These are phyloP conservation scores for Kluyveromyces siamensis DNA, from an alignment of 805 yeast species.

Conservation along the genomic window DNA sequence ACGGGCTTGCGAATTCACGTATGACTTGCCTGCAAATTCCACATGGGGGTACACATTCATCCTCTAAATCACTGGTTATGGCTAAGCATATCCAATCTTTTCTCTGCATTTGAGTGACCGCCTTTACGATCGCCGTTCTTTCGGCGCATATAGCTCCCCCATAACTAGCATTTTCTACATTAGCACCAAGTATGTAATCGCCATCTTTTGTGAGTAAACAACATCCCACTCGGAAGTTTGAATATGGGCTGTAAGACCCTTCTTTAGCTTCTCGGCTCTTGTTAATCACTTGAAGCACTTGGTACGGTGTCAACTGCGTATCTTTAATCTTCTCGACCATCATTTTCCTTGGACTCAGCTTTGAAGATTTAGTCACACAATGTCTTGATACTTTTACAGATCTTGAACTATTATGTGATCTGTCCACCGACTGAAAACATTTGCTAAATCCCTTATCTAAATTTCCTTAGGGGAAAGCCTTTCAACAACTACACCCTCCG, in stretches of 20 bases:
- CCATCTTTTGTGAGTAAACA: conserved; percentile 48
- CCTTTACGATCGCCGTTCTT: conserved; percentile 52
- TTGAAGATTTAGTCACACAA: no score
- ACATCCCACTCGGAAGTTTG: conserved; percentile 63
- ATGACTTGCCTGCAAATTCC: conserved; percentile 91
- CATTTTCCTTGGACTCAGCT: not conserved
- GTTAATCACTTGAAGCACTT: conserved; percentile 19
- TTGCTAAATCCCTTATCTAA: no score
- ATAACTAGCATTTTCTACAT: conserved; percentile 88
- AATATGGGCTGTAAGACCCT: conserved; percentile 41
- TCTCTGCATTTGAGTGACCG: conserved; percentile 32
- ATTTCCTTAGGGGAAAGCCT: no score
- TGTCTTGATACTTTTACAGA: no score
- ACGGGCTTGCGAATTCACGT: conserved; percentile 57
- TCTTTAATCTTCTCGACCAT: conserved; percentile 3
- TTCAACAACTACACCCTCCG: no score
- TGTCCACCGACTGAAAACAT: no score
- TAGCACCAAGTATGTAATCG: conserved; percentile 59
- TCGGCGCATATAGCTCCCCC: conserved; percentile 77
- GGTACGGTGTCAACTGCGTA: conserved; percentile 16
- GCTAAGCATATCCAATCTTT: conserved; percentile 21
- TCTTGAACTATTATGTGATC: no score
- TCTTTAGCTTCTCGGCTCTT: conserved; percentile 31
- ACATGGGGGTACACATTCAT: conserved; percentile 68
- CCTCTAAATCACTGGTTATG: conserved; percentile 29